These are phyloP conservation scores for Tilletia horrida DNA, from an alignment of 1,284 basidiomycete species.

Conservation along the genomic window DNA sequence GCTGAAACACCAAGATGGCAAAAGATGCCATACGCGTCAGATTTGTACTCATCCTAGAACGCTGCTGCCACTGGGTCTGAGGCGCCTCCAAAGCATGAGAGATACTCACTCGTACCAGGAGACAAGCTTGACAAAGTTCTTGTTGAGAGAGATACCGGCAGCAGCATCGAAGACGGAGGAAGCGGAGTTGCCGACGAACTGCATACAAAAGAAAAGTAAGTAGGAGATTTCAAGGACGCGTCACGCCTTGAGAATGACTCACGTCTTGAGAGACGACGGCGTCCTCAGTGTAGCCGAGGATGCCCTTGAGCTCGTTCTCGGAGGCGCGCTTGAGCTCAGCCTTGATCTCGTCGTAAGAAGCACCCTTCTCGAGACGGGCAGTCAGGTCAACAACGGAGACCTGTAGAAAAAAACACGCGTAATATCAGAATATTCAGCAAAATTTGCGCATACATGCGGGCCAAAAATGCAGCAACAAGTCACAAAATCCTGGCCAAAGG, in stretches of 20 bases:
- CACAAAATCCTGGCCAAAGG: background rate
- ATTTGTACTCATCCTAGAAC: background rate
- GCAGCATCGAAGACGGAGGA: constrained; percentile 71
- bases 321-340: constrained; percentile 77
- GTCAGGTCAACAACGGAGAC: constrained; percentile 85
- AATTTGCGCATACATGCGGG: too few species aligned
- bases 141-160: constrained; percentile 89
- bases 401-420: background rate
- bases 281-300: constrained; percentile 94
- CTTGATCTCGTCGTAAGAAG: constrained; percentile 88
- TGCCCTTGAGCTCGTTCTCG: constrained; percentile 68
- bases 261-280: constrained; percentile 71
- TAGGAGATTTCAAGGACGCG: too few species aligned
- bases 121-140: constrained; percentile 91
- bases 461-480: background rate
- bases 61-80: too few species aligned
- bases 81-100: too few species aligned
- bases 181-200: constrained; percentile 76
- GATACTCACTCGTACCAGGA: constrained; percentile 63
- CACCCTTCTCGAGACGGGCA: constrained; percentile 79
- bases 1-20: constrained; percentile 23
- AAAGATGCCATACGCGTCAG: background rate
- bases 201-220: constrained; percentile 58
- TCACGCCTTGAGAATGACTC: background rate
- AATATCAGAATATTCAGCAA: background rate